Percentiles rank a stretch among this genome's conserved stretches.
phyloP scores from a whole-genome alignment of 129 eudicot genomes.

The Pulicaria dysenterica region DNA sequence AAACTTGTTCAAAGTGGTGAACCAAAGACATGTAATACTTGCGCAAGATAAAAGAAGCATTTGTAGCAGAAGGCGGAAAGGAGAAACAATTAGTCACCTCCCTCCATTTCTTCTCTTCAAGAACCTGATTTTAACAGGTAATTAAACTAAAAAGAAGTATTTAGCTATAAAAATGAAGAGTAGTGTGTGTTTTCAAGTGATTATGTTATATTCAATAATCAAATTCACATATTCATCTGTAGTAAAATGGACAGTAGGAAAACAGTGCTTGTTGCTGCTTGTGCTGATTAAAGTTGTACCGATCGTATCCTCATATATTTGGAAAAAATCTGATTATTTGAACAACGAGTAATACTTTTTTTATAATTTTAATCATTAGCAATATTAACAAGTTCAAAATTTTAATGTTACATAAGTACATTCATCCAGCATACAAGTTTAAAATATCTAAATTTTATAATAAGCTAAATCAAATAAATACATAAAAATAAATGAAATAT shows the following conservation, averaged over 20 bases:
- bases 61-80: slow-evolving; percentile 97
- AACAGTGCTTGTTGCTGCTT: not conserved
- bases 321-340: not conserved
- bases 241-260: not conserved
- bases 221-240: not conserved
- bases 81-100: slow-evolving; percentile 73
- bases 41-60: slow-evolving; percentile 84
- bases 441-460: too few relatives aligned
- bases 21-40: slow-evolving; percentile 78
- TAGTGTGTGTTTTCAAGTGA: not conserved
- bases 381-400: too few relatives aligned
- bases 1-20: slow-evolving; percentile 83
- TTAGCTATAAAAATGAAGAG: not conserved
- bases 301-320: not conserved
- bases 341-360: too few relatives aligned
- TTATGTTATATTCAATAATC: not conserved
- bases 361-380: too few relatives aligned
- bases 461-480: too few relatives aligned
- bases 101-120: slow-evolving; percentile 83
- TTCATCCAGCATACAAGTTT: too few relatives aligned
- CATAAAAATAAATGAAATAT: too few relatives aligned
- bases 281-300: not conserved
- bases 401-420: not conserved
- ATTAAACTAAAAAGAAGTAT: slow-evolving; percentile 16
- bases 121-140: slow-evolving; percentile 52